These are phyloP conservation scores for Acacia confusa DNA, from an alignment of 306 rosid species.

Conservation along the genomic window DNA sequence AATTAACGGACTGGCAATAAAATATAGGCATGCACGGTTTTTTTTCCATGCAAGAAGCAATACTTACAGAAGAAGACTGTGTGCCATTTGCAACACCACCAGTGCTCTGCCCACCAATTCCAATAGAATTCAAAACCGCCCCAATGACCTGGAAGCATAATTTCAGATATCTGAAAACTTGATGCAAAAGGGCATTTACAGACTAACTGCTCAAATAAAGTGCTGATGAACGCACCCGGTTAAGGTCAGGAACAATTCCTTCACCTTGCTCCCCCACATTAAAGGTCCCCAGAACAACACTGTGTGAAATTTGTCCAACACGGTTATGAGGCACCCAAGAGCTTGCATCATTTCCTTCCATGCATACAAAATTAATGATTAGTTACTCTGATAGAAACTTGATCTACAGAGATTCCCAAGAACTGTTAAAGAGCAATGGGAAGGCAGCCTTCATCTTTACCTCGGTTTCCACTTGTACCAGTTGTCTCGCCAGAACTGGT, in stretches of 20 bases:
- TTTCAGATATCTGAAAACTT: slow-evolving; percentile 12
- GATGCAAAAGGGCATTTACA: slow-evolving; percentile 10
- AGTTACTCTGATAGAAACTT: slow-evolving; percentile 8
- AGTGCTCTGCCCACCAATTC: slow-evolving; percentile 64
- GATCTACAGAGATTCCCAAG: slow-evolving; percentile 6
- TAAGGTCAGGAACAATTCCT: slow-evolving; percentile 76
- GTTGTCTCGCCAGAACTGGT: slow-evolving; percentile 56
- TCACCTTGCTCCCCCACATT: slow-evolving; percentile 95
- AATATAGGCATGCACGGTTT: neutral
- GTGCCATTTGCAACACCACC: slow-evolving; percentile 42
- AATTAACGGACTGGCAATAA: neutral
- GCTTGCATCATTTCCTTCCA: slow-evolving; percentile 63
- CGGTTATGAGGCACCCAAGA: slow-evolving; percentile 68
- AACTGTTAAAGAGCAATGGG: neutral
- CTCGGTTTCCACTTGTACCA: slow-evolving; percentile 47
- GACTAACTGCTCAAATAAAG: slow-evolving; percentile 7
- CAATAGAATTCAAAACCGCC: slow-evolving; percentile 88
- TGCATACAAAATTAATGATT: slow-evolving; percentile 5
- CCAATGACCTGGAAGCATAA: slow-evolving; percentile 76
- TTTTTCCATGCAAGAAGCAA: slow-evolving; percentile 25
- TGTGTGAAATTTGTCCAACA: slow-evolving; percentile 89
- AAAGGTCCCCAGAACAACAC: slow-evolving; percentile 94
- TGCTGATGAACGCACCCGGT: slow-evolving; percentile 58
- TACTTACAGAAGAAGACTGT: slow-evolving; percentile 65
- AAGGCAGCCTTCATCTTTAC: slow-evolving; percentile 33